Percentiles rank a stretch among this genome's conserved stretches.
phyloP scores from a whole-genome alignment of 192 early-diverging fungal species.

The Coemansia sp. region DNA sequence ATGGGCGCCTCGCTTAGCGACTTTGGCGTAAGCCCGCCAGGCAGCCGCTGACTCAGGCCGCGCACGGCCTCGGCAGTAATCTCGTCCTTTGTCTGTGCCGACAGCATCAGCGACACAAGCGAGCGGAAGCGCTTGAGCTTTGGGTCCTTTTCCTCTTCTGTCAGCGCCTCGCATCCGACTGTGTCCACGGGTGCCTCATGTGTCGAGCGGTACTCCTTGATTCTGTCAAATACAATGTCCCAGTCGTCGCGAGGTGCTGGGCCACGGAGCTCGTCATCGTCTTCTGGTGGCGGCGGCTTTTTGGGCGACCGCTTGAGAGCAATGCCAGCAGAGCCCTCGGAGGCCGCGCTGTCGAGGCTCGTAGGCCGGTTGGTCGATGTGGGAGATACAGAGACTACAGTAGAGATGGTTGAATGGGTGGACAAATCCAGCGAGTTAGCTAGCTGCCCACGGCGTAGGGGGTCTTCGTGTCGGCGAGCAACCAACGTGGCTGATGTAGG shows the following conservation, averaged over 20 bases:
- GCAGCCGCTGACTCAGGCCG: constrained; percentile 65
- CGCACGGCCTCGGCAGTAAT: constrained; percentile 80
- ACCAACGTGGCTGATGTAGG: constrained; percentile 5
- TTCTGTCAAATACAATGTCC: constrained; percentile 65
- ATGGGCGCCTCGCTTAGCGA: constrained; percentile 66
- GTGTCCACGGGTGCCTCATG: constrained; percentile 85
- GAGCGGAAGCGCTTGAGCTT: constrained; percentile 80
- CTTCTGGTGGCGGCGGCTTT: constrained; percentile 20
- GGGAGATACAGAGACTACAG: constrained; percentile 48
- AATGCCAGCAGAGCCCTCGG: constrained; percentile 20
- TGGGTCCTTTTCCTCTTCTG: constrained; percentile 56
- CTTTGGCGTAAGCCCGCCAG: constrained; percentile 72
- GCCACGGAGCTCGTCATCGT: constrained; percentile 50
- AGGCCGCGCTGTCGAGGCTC: constrained; percentile 30
- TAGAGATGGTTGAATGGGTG: constrained; percentile 33
- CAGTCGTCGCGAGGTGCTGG: constrained; percentile 62
- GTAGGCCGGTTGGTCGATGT: constrained; percentile 27
- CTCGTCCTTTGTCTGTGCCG: constrained; percentile 93
- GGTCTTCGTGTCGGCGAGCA: constrained; percentile 11
- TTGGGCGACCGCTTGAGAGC: constrained; percentile 16
- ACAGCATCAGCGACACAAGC: constrained; percentile 84
- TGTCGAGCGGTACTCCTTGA: constrained; percentile 70
- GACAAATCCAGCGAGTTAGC: constrained; percentile 39
- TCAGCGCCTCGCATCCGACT: constrained; percentile 82
- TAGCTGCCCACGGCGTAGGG: constrained; percentile 17